These are phyloP conservation scores for Chenopodium quinoa DNA, from an alignment of 148 eudicot genomes.

Conservation along the genomic window DNA sequence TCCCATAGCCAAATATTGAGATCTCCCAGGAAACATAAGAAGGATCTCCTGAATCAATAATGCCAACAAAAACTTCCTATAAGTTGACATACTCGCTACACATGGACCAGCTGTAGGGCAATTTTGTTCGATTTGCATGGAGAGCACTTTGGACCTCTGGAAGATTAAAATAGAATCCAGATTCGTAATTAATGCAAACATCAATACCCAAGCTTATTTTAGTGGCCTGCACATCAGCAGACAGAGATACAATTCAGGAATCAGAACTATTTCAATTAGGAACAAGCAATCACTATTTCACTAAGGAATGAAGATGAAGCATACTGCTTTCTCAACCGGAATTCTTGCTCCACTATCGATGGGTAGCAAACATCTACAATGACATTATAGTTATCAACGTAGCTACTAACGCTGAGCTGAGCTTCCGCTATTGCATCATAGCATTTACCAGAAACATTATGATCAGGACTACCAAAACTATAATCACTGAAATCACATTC, in stretches of 20 bases:
- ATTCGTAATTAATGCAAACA: slow-evolving; percentile 75
- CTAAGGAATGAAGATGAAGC: neutral
- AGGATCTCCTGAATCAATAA: neutral
- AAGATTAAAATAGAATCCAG: slow-evolving; percentile 77
- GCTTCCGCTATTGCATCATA: slow-evolving; percentile 59
- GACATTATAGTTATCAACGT: slow-evolving; percentile 69
- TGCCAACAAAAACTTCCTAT: neutral
- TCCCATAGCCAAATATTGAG: neutral
- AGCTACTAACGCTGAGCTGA: slow-evolving; percentile 56
- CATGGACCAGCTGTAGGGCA: slow-evolving; percentile 84
- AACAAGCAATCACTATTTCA: neutral
- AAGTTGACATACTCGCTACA: slow-evolving; percentile 61
- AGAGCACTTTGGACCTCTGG: slow-evolving; percentile 91
- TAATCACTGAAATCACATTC: slow-evolving; percentile 79
- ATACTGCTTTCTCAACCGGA: slow-evolving; percentile 65
- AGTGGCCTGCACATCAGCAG: slow-evolving; percentile 50
- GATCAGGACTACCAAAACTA: slow-evolving; percentile 51
- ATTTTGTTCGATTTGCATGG: slow-evolving; percentile 79
- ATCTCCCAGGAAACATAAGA: neutral
- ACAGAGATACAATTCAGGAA: neutral
- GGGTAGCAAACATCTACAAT: slow-evolving; percentile 94
- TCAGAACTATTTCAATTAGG: neutral
- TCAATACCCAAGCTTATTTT: slow-evolving; percentile 86
- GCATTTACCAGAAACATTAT: slow-evolving; percentile 60
- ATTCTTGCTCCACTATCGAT: slow-evolving; percentile 82